phyloP scores from a whole-genome alignment of 768 basidiomycete genomes.

The Phaeolepiota aurea region DNA sequence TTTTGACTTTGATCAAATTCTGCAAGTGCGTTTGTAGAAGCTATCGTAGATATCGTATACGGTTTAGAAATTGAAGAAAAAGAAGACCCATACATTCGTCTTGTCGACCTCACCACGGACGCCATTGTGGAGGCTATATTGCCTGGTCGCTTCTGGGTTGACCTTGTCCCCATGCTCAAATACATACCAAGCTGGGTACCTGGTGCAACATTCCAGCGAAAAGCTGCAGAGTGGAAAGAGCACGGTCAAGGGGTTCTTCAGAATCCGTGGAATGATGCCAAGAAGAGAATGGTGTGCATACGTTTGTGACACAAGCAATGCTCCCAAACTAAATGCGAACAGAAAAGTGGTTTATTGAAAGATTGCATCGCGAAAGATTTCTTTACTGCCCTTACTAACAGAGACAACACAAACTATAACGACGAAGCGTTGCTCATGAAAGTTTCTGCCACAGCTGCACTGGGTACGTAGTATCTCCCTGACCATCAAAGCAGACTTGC shows the following conservation, averaged over 20 bases:
- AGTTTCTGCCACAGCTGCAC: slow-evolving; percentile 12
- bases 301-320: no score
- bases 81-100: slow-evolving; percentile 34
- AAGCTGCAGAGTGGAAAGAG: slow-evolving; percentile 36
- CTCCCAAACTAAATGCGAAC: no score
- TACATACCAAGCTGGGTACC: slow-evolving; percentile 52
- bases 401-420: slow-evolving; percentile 3
- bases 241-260: slow-evolving; percentile 25
- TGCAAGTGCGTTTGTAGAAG: background rate
- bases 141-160: slow-evolving; percentile 39
- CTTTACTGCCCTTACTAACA: slow-evolving; percentile 10
- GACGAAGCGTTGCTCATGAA: slow-evolving; percentile 14
- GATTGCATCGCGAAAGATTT: slow-evolving; percentile 1
- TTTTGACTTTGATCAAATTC: background rate
- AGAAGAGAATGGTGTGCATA: slow-evolving; percentile 16
- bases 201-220: slow-evolving; percentile 48
- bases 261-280: slow-evolving; percentile 22
- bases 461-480: slow-evolving; percentile 11
- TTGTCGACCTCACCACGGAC: slow-evolving; percentile 29
- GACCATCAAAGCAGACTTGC: background rate
- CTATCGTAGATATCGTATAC: slow-evolving; percentile 25
- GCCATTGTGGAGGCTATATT: slow-evolving; percentile 22
- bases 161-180: slow-evolving; percentile 27
- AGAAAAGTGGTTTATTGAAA: background rate
- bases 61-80: slow-evolving; percentile 30